Conservation (phyloP, 345 rosid species). For the Sonneratia caseolaris region DNA sequence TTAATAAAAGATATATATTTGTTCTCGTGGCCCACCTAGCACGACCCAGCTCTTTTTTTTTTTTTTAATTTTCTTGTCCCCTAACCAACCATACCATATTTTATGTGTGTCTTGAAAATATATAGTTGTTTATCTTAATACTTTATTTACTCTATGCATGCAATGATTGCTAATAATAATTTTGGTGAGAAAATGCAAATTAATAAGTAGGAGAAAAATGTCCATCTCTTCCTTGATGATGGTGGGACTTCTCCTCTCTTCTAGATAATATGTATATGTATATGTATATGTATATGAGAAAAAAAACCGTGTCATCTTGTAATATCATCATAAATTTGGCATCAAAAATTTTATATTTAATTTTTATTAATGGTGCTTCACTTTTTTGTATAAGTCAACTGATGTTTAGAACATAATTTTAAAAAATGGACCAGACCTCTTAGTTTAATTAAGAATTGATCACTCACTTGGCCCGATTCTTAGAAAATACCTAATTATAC, state of each 20-base stretch:
- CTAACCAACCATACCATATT: background rate
- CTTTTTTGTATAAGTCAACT: no score
- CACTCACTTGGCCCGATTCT: no score
- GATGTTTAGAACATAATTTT: no score
- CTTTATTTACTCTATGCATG: background rate
- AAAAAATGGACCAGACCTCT: no score
- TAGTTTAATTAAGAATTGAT: no score
- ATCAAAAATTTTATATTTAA: no score
- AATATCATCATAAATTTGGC: no score
- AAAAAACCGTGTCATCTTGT: no score
- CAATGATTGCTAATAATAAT: conserved; percentile 2
- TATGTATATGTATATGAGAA: background rate
- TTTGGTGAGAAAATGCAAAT: background rate
- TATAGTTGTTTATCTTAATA: background rate
- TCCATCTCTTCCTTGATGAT: background rate
- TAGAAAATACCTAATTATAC: no score
- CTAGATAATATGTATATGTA: conserved; percentile 5
- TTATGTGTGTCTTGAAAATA: background rate
- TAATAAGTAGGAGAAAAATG: background rate
- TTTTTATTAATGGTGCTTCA: no score
- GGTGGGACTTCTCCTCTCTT: background rate
- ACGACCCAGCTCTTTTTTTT: background rate
- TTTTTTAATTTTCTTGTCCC: background rate
- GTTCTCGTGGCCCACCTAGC: background rate
- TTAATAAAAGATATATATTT: background rate